Evolutionary conservation across 2,329 filamentous ascomycete species (phyloP), one percentile per base, ranked within the genome.

Genomic region (Dactylellina leptospora): DNA sequence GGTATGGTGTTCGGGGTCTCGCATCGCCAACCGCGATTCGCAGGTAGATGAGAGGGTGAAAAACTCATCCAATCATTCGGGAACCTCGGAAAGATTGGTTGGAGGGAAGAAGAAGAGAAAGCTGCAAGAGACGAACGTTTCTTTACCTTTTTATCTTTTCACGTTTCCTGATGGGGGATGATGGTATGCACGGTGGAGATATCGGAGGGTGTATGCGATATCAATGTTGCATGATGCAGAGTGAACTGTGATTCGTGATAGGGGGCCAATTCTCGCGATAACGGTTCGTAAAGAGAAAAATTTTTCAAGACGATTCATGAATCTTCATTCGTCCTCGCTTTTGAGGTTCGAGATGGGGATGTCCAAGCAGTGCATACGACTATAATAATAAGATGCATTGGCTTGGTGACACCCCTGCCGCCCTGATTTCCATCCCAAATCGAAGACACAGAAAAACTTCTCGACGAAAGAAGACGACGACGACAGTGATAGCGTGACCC

Each of bases 241-340:
- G 48, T 28, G 58, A 51, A 33, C 36, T 42, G 48, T 63, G 59
- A 63, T 47, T 48, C 42, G 60, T 64, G 60, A 64, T 64, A 64
- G 45, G 60, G 48, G 50, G 50, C 6, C 8, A 13, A 28, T 13
- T 2, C 10, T 6, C 30, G 13, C 6, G 30, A 33, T 33, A 6
- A 33, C 6, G 30, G 30, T 6, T 6, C 6, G 30, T 22, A n/a
- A 50, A 9, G 45, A 50, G 23, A 4, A 27, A 50, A 16, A 50
- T 11, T 9, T n/a, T n/a, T n/a, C n/a, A n/a, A n/a, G n/a, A n/a
- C n/a, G n/a, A n/a, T n/a, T n/a, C n/a, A n/a, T n/a, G n/a, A n/a
- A n/a, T n/a, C n/a, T n/a, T n/a, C n/a, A n/a, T n/a, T n/a, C n/a
- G n/a, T n/a, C n/a, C n/a, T n/a, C n/a, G n/a, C n/a, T n/a, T n/a